Evolutionary conservation across 495 filamentous ascomycete species (phyloP).

Genomic region (Lasiosphaeria ovina): DNA sequence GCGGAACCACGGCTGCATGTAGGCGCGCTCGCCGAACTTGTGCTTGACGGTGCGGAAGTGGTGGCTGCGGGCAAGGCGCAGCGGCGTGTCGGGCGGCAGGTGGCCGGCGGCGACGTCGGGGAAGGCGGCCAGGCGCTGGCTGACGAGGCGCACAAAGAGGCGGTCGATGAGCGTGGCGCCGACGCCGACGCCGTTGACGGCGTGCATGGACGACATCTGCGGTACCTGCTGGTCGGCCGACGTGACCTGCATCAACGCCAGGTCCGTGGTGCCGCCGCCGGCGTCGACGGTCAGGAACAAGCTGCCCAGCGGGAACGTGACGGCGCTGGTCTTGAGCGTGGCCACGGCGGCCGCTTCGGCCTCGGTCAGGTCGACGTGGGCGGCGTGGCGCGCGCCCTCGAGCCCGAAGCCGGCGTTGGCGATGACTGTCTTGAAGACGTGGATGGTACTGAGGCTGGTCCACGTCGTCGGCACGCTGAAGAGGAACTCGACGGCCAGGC

Average conservation of each 20-base stretch:
- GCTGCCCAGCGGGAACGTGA: constrained; percentile 30
- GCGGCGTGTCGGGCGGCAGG: constrained; percentile 30
- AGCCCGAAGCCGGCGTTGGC: constrained; percentile 50
- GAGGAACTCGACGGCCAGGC: constrained; percentile 57
- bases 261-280: constrained; percentile 39
- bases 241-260: constrained; percentile 37
- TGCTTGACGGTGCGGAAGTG: constrained; percentile 38
- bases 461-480: constrained; percentile 70
- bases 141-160: constrained; percentile 32
- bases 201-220: constrained; percentile 32
- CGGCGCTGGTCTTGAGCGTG: constrained; percentile 34
- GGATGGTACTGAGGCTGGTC: constrained; percentile 56
- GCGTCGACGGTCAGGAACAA: constrained; percentile 39
- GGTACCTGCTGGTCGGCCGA: constrained; percentile 29
- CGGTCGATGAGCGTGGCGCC: constrained; percentile 39
- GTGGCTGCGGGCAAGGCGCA: constrained; percentile 31
- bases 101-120: constrained; percentile 24
- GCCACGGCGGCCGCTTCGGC: constrained; percentile 65
- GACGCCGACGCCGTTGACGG: constrained; percentile 39
- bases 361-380: constrained; percentile 63
- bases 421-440: constrained; percentile 53
- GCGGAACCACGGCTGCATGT: constrained; percentile 35
- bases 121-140: constrained; percentile 22
- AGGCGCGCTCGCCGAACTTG: constrained; percentile 39
- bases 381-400: constrained; percentile 43